phyloP scores from a whole-genome alignment of 257 asterid species.

The Thymus quinquecostatus region DNA sequence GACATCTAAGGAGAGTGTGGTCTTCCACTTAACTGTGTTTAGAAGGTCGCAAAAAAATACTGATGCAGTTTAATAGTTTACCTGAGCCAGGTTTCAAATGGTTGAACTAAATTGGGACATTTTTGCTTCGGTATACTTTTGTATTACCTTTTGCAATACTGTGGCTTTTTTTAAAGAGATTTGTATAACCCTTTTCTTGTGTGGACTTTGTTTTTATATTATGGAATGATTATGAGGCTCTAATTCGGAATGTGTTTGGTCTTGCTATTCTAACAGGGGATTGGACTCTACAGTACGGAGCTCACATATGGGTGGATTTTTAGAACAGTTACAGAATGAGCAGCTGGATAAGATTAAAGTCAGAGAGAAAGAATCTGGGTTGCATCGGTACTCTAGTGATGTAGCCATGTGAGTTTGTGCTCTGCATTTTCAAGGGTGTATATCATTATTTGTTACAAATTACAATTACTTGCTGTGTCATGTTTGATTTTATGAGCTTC shows the following conservation, averaged over 20 bases:
- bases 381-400: constrained; percentile 92
- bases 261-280: constrained; percentile 54
- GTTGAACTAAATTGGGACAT: neutral
- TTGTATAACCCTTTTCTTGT: neutral
- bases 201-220: neutral
- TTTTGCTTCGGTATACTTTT: neutral
- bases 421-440: constrained; percentile 20
- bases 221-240: neutral
- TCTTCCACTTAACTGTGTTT: constrained; percentile 10
- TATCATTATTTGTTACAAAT: neutral
- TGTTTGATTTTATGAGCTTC: constrained; percentile 23
- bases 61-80: neutral
- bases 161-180: neutral
- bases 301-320: constrained; percentile 84
- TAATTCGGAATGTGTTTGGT: constrained; percentile 6
- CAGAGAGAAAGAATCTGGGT: constrained; percentile 66
- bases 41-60: neutral
- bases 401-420: constrained; percentile 76
- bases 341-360: constrained; percentile 51
- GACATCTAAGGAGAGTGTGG: neutral
- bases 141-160: neutral
- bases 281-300: constrained; percentile 65
- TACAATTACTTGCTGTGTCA: neutral
- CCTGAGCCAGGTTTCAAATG: neutral
- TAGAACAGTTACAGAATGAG: constrained; percentile 80